phyloP scores from a whole-genome alignment of 495 filamentous ascomycete genomes.

The Polyplosphaeria fusca region DNA sequence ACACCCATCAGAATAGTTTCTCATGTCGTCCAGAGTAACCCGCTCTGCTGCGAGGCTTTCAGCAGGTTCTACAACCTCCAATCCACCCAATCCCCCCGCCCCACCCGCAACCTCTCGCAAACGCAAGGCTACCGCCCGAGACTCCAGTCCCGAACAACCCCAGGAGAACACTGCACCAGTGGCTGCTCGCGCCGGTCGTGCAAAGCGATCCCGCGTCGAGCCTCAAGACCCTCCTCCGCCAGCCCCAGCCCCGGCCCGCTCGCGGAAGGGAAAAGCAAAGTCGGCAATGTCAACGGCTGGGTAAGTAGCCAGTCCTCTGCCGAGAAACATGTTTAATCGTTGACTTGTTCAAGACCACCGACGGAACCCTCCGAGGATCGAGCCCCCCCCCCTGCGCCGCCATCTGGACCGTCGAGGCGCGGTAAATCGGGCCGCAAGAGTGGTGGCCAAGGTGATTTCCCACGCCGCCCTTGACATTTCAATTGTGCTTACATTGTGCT shows the following conservation, averaged over 20 bases:
- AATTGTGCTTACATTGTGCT: too few relatives aligned
- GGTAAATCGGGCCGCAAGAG: slow-evolving; percentile 22
- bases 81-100: slow-evolving; percentile 26
- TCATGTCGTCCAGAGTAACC: slow-evolving; percentile 46
- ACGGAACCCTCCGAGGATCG: slow-evolving; percentile 41
- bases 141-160: slow-evolving; percentile 31
- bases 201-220: slow-evolving; percentile 34
- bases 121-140: slow-evolving; percentile 39
- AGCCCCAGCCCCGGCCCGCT: slow-evolving; percentile 20
- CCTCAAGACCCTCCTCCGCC: slow-evolving; percentile 17
- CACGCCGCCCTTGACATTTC: too few relatives aligned
- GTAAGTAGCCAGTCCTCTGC: too few relatives aligned
- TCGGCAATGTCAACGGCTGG: slow-evolving; percentile 79
- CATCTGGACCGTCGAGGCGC: slow-evolving; percentile 39
- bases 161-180: slow-evolving; percentile 15
- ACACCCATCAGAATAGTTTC: slow-evolving; percentile 29
- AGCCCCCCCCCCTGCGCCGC: slow-evolving; percentile 48
- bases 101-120: slow-evolving; percentile 38
- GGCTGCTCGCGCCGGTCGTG: slow-evolving; percentile 22
- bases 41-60: slow-evolving; percentile 43
- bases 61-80: slow-evolving; percentile 38
- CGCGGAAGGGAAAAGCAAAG: slow-evolving; percentile 56
- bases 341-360: slow-evolving; percentile 36
- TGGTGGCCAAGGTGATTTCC: slow-evolving; percentile 20
- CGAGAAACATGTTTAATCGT: too few relatives aligned